phyloP scores from a whole-genome alignment of 768 basidiomycete species.

The Fomitopsis pulvina region DNA sequence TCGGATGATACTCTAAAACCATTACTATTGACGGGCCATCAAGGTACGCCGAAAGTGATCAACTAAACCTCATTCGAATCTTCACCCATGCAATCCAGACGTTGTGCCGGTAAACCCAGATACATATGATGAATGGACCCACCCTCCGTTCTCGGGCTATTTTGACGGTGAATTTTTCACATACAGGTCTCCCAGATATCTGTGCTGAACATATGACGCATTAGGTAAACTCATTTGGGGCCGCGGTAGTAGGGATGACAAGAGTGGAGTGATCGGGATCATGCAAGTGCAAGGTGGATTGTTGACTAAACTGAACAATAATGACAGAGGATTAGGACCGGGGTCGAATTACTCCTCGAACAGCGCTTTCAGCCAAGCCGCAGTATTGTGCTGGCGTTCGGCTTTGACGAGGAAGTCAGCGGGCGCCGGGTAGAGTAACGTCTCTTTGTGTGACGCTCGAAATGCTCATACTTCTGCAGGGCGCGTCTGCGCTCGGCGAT shows the following conservation, averaged over 20 bases:
- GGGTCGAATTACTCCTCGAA: conserved; percentile 40
- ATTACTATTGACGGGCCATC: conserved; percentile 45
- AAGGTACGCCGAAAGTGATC: conserved; percentile 27
- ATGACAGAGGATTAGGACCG: conserved; percentile 19
- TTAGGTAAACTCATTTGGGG: conserved; percentile 27
- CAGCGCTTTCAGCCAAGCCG: conserved; percentile 42
- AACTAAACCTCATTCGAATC: neutral
- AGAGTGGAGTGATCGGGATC: conserved; percentile 27
- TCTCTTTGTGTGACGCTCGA: neutral
- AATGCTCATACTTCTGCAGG: conserved; percentile 24
- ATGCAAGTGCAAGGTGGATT: conserved; percentile 20
- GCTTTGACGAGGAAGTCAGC: conserved; percentile 46
- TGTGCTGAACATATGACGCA: neutral
- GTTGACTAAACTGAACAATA: neutral
- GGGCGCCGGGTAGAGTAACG: conserved; percentile 18
- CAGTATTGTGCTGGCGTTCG: conserved; percentile 32
- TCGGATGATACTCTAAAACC: conserved; percentile 45
- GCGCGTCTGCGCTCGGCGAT: conserved; percentile 33
- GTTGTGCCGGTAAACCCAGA: conserved; percentile 45
- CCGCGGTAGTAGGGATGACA: conserved; percentile 30
- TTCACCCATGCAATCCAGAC: conserved; percentile 21
- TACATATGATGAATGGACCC: conserved; percentile 38
- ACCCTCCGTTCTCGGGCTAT: conserved; percentile 45
- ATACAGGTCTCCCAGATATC: neutral
- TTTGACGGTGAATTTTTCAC: conserved; percentile 25